Evolutionary conservation across 371 early-diverging fungal genomes (phyloP), one percentile per base, ranked within the genome.

Genomic region (Rhizomucor pusillus): DNA sequence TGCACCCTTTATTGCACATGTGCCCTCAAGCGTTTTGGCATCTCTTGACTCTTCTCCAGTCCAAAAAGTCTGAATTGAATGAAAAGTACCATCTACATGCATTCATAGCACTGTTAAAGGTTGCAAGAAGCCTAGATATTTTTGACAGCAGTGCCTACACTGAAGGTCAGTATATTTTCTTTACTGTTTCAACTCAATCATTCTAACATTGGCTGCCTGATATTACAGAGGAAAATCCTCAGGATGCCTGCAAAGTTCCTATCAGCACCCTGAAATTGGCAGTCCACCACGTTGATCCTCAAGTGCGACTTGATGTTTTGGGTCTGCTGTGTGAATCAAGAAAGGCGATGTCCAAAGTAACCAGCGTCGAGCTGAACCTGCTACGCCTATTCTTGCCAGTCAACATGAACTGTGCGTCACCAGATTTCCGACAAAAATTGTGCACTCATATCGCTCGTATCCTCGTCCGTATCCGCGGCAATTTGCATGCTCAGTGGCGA

Each of bases 341-440:
- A 35, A 84, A 87, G 34, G 75, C 82, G 3, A 82, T 86, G 0
- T 75, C 84, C 7, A 77, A 76, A n/a, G 71, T 88, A 5, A 80
- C 80, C 6, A 52, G 56, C 10, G 63, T 68, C 16, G 90, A 91
- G 56, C 53, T 80, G 24, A 71, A 75, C 1, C 67, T 89, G 56
- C 43, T 90, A 7, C 72, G 73, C 43, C 59, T 72, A 22, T 83
- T 89, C 41, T 64, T 91, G 10, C 80, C 82, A 0, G 77, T 86
- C 20, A 88, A 89, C 56, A 62, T 86, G 69, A 87, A 84, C 54
- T 79, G 81, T 4, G 86, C 87, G 5, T 82, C 84, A 1, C 88
- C 91, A 0, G 90, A 90, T 36, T 91, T 89, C 59, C 84, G 91
- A n/a, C 91, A 91, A 60, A 83, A 79, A 53, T 67, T 89, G 43